phyloP scores from a whole-genome alignment of 1,284 basidiomycete genomes.

The Bondarzewia mesenterica region DNA sequence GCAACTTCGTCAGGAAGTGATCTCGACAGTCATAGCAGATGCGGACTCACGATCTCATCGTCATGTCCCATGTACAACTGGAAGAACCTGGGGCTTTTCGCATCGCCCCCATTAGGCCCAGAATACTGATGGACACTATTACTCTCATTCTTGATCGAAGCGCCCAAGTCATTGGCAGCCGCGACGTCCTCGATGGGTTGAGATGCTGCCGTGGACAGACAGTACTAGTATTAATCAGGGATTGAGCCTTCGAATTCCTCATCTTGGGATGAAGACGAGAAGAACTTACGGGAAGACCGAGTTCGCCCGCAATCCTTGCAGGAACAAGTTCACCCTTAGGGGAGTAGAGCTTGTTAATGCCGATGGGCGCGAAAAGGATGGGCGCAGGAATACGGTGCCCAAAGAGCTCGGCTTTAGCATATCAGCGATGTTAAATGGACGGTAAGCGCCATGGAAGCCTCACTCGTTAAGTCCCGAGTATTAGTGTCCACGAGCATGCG shows the following conservation, averaged over 20 bases:
- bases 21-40: neutral
- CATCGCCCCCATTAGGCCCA: constrained; percentile 28
- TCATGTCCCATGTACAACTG: constrained; percentile 57
- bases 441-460: constrained; percentile 9
- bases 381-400: constrained; percentile 46
- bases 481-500: constrained; percentile 54
- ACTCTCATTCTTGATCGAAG: constrained; percentile 28
- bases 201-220: constrained; percentile 48
- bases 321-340: constrained; percentile 44
- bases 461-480: constrained; percentile 42
- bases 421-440: neutral
- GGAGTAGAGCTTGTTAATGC: constrained; percentile 50
- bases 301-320: constrained; percentile 45
- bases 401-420: constrained; percentile 26
- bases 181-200: constrained; percentile 49
- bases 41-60: constrained; percentile 34
- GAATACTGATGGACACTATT: constrained; percentile 25
- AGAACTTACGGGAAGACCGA: constrained; percentile 38
- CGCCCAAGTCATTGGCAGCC: constrained; percentile 35
- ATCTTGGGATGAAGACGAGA: neutral
- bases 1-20: neutral
- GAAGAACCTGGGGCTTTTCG: constrained; percentile 43
- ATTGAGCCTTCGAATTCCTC: neutral
- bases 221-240: constrained; percentile 29
- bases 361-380: constrained; percentile 49